phyloP scores from a whole-genome alignment of 805 yeast species.

The Dipodascus geniculatus region DNA sequence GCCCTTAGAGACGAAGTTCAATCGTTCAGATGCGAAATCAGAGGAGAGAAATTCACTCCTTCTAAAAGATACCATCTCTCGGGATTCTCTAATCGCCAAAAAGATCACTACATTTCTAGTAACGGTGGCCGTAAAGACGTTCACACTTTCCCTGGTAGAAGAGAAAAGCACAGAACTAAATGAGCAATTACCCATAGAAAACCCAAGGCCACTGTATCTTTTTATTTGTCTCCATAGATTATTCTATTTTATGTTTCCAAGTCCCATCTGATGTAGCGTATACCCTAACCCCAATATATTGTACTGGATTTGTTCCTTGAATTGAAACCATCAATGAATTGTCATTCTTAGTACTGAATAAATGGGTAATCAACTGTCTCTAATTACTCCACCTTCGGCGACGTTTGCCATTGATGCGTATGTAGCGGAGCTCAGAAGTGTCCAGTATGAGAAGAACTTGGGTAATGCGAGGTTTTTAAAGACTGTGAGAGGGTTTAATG shows the following conservation, averaged over 20 bases:
- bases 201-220: too few relatives aligned
- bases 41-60: constrained; percentile 5
- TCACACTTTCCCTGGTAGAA: neutral
- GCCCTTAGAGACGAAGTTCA: constrained; percentile 11
- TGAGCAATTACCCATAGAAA: too few relatives aligned
- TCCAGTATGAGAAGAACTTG: constrained; percentile 63
- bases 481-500: constrained; percentile 69
- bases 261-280: neutral
- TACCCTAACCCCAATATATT: neutral
- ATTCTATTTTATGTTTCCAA: too few relatives aligned
- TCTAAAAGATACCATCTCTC: neutral
- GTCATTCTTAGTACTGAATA: neutral
- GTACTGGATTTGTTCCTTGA: neutral
- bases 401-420: constrained; percentile 88
- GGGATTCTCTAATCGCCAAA: neutral
- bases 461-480: constrained; percentile 79
- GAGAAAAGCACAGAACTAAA: neutral
- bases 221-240: too few relatives aligned
- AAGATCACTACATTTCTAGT: neutral
- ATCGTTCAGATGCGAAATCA: constrained; percentile 11
- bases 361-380: constrained; percentile 84
- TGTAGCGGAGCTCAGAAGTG: constrained; percentile 62
- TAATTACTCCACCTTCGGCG: constrained; percentile 81
- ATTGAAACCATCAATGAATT: neutral
- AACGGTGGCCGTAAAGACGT: neutral